Conservation (phyloP, 2,329 filamentous ascomycete genomes). For the Orbilia quercus region DNA sequence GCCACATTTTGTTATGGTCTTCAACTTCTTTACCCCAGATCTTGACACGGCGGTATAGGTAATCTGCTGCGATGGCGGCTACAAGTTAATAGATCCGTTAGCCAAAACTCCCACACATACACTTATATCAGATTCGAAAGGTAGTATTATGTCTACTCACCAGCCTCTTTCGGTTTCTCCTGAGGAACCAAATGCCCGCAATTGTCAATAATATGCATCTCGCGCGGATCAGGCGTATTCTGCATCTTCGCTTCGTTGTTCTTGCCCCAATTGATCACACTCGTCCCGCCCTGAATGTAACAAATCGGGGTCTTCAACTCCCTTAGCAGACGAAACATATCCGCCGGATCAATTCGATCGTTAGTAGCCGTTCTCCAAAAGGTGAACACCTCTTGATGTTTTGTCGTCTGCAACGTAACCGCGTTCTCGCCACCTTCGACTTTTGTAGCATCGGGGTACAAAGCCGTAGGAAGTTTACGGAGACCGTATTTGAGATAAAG, state of each 20-base stretch:
- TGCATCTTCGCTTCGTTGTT: slow-evolving; percentile 71
- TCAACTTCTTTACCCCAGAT: slow-evolving; percentile 57
- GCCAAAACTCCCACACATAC: slow-evolving; percentile 15
- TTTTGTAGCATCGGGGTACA: slow-evolving; percentile 66
- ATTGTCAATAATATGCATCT: slow-evolving; percentile 72
- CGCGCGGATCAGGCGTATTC: slow-evolving; percentile 72
- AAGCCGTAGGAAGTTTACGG: slow-evolving; percentile 75
- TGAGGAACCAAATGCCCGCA: slow-evolving; percentile 85
- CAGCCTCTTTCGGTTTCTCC: slow-evolving; percentile 77
- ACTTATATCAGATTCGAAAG: not conserved
- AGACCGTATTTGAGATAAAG: slow-evolving; percentile 79
- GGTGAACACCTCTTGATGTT: slow-evolving; percentile 87
- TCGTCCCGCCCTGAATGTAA: slow-evolving; percentile 75
- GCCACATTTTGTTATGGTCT: slow-evolving; percentile 26
- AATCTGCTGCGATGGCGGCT: slow-evolving; percentile 55
- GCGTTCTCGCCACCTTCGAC: slow-evolving; percentile 60
- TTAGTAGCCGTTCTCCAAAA: slow-evolving; percentile 71
- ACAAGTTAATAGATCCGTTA: not conserved
- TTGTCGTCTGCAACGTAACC: slow-evolving; percentile 82
- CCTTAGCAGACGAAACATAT: slow-evolving; percentile 70
- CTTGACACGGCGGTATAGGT: slow-evolving; percentile 55
- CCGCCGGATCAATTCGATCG: slow-evolving; percentile 66
- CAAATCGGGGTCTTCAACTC: slow-evolving; percentile 73
- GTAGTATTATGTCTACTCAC: slow-evolving; percentile 63
- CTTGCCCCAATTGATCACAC: slow-evolving; percentile 68